Evolutionary conservation across 106 monocot species (phyloP).

Genomic region (Allium sativum): DNA sequence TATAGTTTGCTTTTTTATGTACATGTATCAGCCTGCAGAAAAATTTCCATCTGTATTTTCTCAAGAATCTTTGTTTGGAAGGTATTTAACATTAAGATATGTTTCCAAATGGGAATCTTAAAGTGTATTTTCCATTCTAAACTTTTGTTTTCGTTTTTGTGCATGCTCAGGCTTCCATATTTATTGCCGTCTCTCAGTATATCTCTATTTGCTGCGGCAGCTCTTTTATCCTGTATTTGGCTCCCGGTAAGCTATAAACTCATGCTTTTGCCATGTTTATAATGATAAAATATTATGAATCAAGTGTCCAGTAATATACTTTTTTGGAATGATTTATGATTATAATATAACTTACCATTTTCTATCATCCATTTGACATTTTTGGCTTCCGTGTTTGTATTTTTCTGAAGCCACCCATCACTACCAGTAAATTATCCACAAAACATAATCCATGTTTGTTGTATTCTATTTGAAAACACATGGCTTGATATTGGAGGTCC

Average conservation of each 20-base stretch:
- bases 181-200: conserved; percentile 43
- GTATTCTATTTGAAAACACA: too few relatives aligned
- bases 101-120: background rate
- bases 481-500: too few relatives aligned
- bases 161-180: conserved; percentile 39
- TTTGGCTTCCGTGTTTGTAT: background rate
- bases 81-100: background rate
- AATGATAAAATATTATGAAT: background rate
- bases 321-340: background rate
- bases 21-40: too few relatives aligned
- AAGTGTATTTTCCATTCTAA: background rate
- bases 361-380: background rate
- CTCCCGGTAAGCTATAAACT: conserved; percentile 50
- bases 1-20: background rate
- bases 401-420: background rate
- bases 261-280: background rate
- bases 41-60: too few relatives aligned
- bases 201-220: conserved; percentile 29
- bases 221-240: conserved; percentile 27
- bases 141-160: background rate
- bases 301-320: background rate
- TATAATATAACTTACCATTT: background rate
- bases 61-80: too few relatives aligned
- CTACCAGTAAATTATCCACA: background rate
- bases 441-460: too few relatives aligned